A percentile compares a stretch with the other conserved stretches of the same genome.
phyloP scores from a whole-genome alignment of 176 grass and related monocot genomes.

The Stipa capillata region DNA sequence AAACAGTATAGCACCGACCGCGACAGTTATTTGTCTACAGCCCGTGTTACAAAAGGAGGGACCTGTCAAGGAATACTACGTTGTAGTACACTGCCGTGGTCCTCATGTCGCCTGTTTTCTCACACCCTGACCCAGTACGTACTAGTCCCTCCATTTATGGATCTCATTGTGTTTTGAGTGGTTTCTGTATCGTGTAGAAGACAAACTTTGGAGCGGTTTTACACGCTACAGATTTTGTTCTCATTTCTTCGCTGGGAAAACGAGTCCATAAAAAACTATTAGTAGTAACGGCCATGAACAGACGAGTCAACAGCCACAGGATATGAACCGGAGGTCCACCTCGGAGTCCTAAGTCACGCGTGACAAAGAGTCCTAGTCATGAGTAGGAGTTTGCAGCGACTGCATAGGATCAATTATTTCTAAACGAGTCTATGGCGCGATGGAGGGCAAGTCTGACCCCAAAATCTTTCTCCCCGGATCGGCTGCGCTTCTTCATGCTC shows the following conservation, averaged over 20 bases:
- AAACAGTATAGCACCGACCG: neutral
- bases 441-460: neutral
- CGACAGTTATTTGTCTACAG: neutral
- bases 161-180: too few species aligned
- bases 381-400: neutral
- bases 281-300: neutral
- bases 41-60: neutral
- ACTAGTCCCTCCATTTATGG: too few species aligned
- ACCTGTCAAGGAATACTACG: neutral
- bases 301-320: too few species aligned
- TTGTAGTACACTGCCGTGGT: neutral
- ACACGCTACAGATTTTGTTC: neutral
- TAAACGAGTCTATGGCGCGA: neutral
- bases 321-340: neutral
- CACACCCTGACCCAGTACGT: too few species aligned
- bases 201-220: too few species aligned
- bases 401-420: neutral
- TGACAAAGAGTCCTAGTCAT: neutral
- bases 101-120: neutral
- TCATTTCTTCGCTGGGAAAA: neutral
- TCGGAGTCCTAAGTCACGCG: neutral
- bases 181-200: too few species aligned
- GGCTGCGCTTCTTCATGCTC: neutral
- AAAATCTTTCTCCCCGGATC: neutral
- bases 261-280: neutral